Evolutionary conservation across 108 stramenopile species (phyloP).

Genomic region (Aurantiochytrium sp.): DNA sequence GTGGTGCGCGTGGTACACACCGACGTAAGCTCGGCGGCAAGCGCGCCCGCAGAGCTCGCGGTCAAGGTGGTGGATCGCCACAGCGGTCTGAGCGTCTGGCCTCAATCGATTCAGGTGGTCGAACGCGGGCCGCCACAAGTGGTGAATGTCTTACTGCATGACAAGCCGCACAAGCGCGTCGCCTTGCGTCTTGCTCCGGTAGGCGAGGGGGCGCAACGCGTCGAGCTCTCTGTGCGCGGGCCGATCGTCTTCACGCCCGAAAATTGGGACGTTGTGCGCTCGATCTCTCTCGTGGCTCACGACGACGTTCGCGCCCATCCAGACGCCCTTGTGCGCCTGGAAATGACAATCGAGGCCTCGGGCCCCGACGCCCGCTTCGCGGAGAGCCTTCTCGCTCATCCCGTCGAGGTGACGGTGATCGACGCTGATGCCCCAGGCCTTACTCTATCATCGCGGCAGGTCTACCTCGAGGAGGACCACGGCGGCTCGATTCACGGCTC

Average conservation of each 20-base stretch:
- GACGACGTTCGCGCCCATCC: neutral
- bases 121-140: neutral
- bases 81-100: neutral
- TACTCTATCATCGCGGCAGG: neutral
- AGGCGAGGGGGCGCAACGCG: neutral
- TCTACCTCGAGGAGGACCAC: neutral
- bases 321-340: neutral
- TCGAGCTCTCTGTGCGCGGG: neutral
- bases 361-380: neutral
- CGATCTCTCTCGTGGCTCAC: neutral
- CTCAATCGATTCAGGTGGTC: neutral
- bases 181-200: neutral
- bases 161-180: neutral
- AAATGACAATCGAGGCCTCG: neutral
- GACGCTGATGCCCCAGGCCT: neutral
- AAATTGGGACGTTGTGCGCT: neutral
- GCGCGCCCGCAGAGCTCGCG: neutral
- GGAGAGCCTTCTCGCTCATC: neutral
- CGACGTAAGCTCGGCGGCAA: neutral
- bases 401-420: neutral
- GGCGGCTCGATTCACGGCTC: neutral
- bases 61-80: neutral
- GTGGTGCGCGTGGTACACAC: neutral
- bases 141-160: neutral
- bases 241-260: conserved; percentile 25